These are phyloP conservation scores for Termitomyces heimii DNA, from an alignment of 768 basidiomycete species.

Conservation along the genomic window DNA sequence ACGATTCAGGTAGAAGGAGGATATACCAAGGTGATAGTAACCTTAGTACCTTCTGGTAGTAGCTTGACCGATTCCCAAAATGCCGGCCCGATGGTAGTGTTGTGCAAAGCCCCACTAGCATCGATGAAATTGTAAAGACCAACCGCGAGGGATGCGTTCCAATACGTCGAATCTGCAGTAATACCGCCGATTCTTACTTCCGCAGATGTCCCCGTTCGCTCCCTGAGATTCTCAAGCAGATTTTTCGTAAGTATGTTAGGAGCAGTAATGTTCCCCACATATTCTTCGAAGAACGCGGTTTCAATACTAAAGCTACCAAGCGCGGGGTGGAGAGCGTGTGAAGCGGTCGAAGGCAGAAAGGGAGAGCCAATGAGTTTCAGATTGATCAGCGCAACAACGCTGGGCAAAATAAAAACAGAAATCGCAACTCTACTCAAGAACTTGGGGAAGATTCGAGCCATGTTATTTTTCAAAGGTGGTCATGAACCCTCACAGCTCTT, in stretches of 20 bases:
- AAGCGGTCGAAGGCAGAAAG: conserved; percentile 36
- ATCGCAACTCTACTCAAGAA: background rate
- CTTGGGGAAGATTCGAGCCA: background rate
- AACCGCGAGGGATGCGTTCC: conserved; percentile 33
- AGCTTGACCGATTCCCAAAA: conserved; percentile 45
- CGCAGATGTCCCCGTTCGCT: conserved; percentile 37
- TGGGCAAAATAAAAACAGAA: background rate
- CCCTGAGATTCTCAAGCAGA: conserved; percentile 38
- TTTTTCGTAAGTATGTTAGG: conserved; percentile 39
- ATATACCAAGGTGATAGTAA: conserved; percentile 39
- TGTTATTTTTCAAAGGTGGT: background rate
- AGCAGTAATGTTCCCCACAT: conserved; percentile 36
- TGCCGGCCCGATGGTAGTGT: conserved; percentile 44
- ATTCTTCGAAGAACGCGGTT: conserved; percentile 47
- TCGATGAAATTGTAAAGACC: conserved; percentile 40
- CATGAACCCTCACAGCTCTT: background rate
- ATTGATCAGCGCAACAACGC: conserved; percentile 1
- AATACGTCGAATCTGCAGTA: conserved; percentile 48
- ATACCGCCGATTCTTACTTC: conserved; percentile 49
- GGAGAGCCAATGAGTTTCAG: conserved; percentile 35
- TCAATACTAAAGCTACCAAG: conserved; percentile 51
- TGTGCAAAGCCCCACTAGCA: conserved; percentile 33
- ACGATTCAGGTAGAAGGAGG: background rate
- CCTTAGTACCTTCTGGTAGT: conserved; percentile 38
- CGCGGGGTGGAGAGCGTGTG: conserved; percentile 34